Percentiles rank a stretch among this genome's conserved stretches.
These are phyloP conservation scores for Mucor irregularis DNA, from an alignment of 371 early-diverging fungal genomes.

Conservation along the genomic window DNA sequence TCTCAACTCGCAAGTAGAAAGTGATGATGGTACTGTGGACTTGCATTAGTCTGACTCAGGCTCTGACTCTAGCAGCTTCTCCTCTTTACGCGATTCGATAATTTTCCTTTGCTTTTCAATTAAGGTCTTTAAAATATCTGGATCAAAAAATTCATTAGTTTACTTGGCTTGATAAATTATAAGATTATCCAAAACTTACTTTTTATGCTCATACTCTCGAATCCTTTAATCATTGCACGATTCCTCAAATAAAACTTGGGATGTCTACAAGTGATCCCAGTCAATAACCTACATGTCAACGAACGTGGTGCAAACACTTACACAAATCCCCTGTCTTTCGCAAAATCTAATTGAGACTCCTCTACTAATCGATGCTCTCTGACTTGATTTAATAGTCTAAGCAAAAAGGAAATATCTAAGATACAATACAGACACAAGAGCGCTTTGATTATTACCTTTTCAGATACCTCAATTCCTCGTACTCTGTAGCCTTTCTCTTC, in stretches of 20 bases:
- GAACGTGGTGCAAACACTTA: background rate
- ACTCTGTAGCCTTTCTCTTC: constrained; percentile 1
- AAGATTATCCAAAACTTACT: constrained; percentile 9
- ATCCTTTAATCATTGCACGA: constrained; percentile 10
- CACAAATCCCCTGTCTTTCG: constrained; percentile 12
- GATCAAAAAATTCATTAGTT: background rate
- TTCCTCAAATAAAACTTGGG: constrained; percentile 7
- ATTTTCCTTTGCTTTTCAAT: constrained; percentile 14
- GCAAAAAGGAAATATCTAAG: background rate
- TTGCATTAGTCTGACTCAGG: background rate
- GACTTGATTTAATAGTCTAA: constrained; percentile 15
- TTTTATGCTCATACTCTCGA: constrained; percentile 20
- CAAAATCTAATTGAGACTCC: constrained; percentile 24
- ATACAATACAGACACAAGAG: background rate
- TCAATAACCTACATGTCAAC: background rate
- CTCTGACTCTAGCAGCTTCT: background rate
- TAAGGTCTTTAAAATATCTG: constrained; percentile 11
- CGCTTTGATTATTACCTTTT: constrained; percentile 7
- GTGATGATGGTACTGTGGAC: no score
- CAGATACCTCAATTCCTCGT: constrained; percentile 12
- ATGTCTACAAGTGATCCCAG: background rate
- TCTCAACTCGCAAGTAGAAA: no score
- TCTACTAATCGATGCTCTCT: constrained; percentile 5
- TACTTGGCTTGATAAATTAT: no score
- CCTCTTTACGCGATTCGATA: constrained; percentile 6